Base-by-base conservation (phyloP, 768 basidiomycete species). In the Russula foetens region DNA sequence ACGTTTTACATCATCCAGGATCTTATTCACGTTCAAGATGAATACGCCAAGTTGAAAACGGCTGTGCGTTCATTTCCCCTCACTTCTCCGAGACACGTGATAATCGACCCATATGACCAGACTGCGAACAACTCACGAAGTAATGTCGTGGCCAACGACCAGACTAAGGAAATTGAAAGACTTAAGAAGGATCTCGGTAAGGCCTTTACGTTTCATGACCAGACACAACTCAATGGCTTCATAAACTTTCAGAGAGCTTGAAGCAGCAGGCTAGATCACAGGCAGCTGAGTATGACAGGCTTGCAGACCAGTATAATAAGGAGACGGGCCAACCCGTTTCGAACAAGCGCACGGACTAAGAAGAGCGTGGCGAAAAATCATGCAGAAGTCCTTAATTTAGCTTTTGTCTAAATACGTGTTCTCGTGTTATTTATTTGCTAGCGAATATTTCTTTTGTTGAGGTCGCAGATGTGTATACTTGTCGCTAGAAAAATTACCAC, bases 1-100 rank as follows among this genome's bases (percentile, higher is more conserved):
- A 90, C 89, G 4, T 98, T 98, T 77, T 86, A 87, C 71, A 90
- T 98, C 71, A 83, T 90, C 48, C 84, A 94, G 69, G 92, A 98
- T 71, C 85, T 97, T 66, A 86, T 98, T 64, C 85, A 91, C 66
- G 82, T 86, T 1, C 92, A 96, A 72, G 94, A 95, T 66, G 84
- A 92, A 68, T 90, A 90, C 69, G 84, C 84, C 21, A 86, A 88
- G 67, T 71, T 98, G 61, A 93, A 95, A 78, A 80, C 85, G 66
- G 73, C 71, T 8, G 73, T 73, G 52, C 31, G 69, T 59, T n/a
- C 29, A 29, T 24, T 1, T 28, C 24, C 38, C 9, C 17, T 24
- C 35, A 5, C 17, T 15, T 23, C n/a, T 4, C 55, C 28, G n/a
- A 31, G 38, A n/a, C 38, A 19, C 38, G 24, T 53, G 46, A 51